Conservation (phyloP, 805 yeast species). For the Hanseniaspora taiwanica region DNA sequence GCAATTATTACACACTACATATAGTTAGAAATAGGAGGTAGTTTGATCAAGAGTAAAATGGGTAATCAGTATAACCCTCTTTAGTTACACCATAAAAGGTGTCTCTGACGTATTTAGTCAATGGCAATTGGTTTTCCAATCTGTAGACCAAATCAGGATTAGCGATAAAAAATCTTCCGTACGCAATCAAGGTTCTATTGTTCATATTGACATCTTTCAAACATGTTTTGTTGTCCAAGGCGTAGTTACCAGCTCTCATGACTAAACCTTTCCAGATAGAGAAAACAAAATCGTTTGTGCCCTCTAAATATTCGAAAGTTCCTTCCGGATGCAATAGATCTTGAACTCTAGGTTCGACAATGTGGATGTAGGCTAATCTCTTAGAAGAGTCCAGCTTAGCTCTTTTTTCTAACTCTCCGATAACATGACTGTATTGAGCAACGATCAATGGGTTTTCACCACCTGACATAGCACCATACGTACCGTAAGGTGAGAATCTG, state of each 20-base stretch:
- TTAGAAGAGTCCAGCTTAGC: constrained; percentile 21
- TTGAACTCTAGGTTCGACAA: constrained; percentile 33
- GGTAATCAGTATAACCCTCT: constrained; percentile 25
- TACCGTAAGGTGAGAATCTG: constrained; percentile 34
- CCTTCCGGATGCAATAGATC: constrained; percentile 8
- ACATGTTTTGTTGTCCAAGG: neutral
- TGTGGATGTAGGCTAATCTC: constrained; percentile 28
- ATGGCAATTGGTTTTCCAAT: constrained; percentile 20
- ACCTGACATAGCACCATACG: constrained; percentile 28
- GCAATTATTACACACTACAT: no score
- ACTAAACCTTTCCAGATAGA: constrained; percentile 14
- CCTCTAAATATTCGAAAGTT: constrained; percentile 4
- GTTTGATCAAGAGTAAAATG: constrained; percentile 12
- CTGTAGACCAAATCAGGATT: constrained; percentile 30
- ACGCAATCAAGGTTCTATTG: constrained; percentile 31
- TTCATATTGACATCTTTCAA: constrained; percentile 15
- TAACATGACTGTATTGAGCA: constrained; percentile 29
- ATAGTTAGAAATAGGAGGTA: no score
- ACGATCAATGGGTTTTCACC: constrained; percentile 20
- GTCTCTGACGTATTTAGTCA: constrained; percentile 27
- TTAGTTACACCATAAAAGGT: constrained; percentile 26
- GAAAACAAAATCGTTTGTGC: constrained; percentile 8
- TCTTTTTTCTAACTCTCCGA: constrained; percentile 28
- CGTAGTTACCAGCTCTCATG: constrained; percentile 7
- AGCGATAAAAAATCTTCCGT: constrained; percentile 26